Evolutionary conservation across 352 stramenopile genomes (phyloP).

Genomic region (Pythium pyrilobum): DNA sequence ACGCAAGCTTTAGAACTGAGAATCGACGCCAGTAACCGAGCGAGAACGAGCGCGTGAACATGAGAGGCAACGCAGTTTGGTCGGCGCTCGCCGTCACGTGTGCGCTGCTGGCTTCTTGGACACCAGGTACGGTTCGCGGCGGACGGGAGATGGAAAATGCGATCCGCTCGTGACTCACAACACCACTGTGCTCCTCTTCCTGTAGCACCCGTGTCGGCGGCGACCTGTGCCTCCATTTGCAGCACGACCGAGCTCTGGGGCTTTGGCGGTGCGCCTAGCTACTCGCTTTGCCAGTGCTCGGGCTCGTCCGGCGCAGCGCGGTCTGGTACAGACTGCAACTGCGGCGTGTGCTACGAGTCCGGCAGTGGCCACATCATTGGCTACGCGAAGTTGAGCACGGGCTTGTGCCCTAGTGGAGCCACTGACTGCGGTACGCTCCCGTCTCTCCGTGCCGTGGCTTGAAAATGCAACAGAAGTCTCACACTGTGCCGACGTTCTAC

Average conservation of each 20-base stretch:
- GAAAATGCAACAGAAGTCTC: too few species aligned
- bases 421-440: constrained; percentile 6
- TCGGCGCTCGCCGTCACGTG: neutral
- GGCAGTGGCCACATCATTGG: neutral
- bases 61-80: neutral
- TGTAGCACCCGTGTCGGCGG: constrained; percentile 1
- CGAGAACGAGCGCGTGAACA: neutral
- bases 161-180: neutral
- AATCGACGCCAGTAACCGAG: too few species aligned
- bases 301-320: neutral
- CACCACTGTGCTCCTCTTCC: neutral
- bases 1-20: too few species aligned
- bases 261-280: neutral
- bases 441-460: neutral
- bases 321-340: constrained; percentile 8
- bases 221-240: constrained; percentile 6
- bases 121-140: neutral
- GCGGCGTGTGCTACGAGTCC: constrained; percentile 11
- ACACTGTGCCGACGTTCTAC: neutral
- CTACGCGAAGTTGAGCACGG: neutral
- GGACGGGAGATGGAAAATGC: neutral
- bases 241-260: constrained; percentile 3
- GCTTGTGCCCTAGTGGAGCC: neutral
- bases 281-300: neutral
- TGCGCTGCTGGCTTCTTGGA: neutral